Base-by-base conservation (phyloP, 208 protist genomes). In the Trypanosoma melophagium region DNA sequence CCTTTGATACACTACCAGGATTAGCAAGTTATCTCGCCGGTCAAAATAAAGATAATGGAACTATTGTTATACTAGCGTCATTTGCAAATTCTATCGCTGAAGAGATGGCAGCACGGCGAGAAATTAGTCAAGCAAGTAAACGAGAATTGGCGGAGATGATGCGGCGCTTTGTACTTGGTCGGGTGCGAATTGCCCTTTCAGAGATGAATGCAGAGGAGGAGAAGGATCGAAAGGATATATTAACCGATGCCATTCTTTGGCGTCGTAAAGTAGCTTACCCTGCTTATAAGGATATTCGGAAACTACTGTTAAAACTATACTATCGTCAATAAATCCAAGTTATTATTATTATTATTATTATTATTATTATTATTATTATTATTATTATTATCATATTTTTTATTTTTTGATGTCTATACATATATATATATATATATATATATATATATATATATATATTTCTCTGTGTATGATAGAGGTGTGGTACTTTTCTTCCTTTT, bases 191-290 rank as follows among this genome's bases (percentile, higher is more conserved):
- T 40, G 41, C 58, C 38, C 25, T 63, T 22, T 53, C 41, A 21
- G 41, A 63, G 24, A 63, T 63, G 45, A 63, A 44, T 19, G 42
- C 31, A 13, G 17, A 52, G 21, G 58, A 63, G 22, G 45, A 63
- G 21, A 49, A 22, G 13, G 40, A 81, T 58, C 41, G 54, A 64
- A 60, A 76, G 49, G 42, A 57, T 1, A 76, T 84, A 16, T 22
- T 84, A 25, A 76, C 66, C 54, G 79, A 82, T 35, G 71, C 78
- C 66, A 68, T 83, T 28, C 50, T 78, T 50, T 81, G 78, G 79
- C 72, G 66, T 19, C 50, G 80, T 7, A 55, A 59, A 24, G 69
- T 70, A 16, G 73, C 69, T 7, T 41, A 65, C 17, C 68, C 70
- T 7, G 64, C 45, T 7, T 74, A 59, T 40, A 58, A 72, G 42